Base-by-base conservation (phyloP, 208 protist species). In the Borovskyia barvae region DNA sequence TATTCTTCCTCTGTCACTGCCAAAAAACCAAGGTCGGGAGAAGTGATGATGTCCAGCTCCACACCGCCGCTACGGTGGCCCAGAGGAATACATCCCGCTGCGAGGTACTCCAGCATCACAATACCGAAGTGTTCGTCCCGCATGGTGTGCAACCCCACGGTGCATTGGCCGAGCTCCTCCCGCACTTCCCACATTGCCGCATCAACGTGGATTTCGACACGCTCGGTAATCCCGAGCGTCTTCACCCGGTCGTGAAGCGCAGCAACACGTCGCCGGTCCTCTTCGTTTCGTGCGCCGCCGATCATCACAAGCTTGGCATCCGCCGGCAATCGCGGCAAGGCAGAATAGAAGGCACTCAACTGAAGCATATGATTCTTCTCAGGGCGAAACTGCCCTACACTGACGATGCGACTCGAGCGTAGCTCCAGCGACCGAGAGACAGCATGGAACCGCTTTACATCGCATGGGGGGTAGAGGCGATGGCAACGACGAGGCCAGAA, bases 61-160 rank as follows among this genome's bases (percentile, higher is more conserved):
- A 98, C 98, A 8, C 98, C 98, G 25, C 88, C 98, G 33, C 88
- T 97, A 11, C 84, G 66, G 73, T 99, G 95, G 0, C 89, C 97
- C 0, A 99, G 61, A 0, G 96, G 64, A 17, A 99, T 77, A 24
- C 96, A 80, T 7, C 94, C 94, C 11, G 79, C 74, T 1, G 96
- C 97, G 30, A 99, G 95, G 60, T 97, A 97, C 69, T 99, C 98
- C 7, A 99, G 93, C 0, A 99, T 66, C 19, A 97, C 92, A 71
- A 99, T 99, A 25, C 98, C 98, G 79, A 99, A 99, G 80, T 99
- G 98, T 68, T 99, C 98, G 54, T 98, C 93, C 51, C 85, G 77
- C 98, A 99, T 99, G 7, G 97, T 99, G 76, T 99, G 98, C 8
- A 99, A 60, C 6, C 98, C 98, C 25, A 98, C 80, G 0, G 59